Conservation (phyloP, 2,329 filamentous ascomycete species). For the Teratosphaeria zuluensis region DNA sequence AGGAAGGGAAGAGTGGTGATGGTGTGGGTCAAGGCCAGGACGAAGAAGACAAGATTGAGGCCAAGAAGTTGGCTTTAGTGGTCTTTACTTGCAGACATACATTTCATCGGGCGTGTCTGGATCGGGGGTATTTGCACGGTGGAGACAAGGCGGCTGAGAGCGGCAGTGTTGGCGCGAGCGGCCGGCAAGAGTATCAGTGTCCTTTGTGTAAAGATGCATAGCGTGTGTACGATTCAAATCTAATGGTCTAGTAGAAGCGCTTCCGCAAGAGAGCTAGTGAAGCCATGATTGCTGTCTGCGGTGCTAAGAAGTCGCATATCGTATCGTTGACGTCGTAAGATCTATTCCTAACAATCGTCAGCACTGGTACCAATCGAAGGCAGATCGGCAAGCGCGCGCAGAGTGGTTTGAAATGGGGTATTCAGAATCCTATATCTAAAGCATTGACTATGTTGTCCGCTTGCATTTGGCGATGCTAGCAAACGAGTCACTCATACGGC, state of each 20-base stretch:
- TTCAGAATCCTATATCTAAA: background rate
- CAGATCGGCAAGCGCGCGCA: background rate
- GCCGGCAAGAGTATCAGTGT: background rate
- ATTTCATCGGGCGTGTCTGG: constrained; percentile 60
- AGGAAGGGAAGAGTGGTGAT: constrained; percentile 28
- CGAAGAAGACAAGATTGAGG: constrained; percentile 36
- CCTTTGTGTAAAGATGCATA: background rate
- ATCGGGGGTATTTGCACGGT: constrained; percentile 29
- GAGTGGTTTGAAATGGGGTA: background rate
- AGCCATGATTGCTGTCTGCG: no score
- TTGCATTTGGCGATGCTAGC: constrained; percentile 40
- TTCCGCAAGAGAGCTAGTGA: no score
- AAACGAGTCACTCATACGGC: constrained; percentile 41
- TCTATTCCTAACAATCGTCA: background rate
- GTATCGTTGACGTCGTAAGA: background rate
- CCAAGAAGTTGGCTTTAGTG: constrained; percentile 40
- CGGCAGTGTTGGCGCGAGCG: background rate
- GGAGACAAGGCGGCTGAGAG: constrained; percentile 4
- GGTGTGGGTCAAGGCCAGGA: constrained; percentile 35
- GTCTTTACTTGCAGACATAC: constrained; percentile 62
- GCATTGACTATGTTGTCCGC: constrained; percentile 1
- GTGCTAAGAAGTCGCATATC: no score
- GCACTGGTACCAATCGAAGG: background rate
- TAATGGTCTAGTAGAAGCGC: no score
- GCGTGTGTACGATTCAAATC: background rate